Evolutionary conservation across 139 green algal species (phyloP), one percentile per base, ranked within the genome.

Genomic region (Eudorina sp.): DNA sequence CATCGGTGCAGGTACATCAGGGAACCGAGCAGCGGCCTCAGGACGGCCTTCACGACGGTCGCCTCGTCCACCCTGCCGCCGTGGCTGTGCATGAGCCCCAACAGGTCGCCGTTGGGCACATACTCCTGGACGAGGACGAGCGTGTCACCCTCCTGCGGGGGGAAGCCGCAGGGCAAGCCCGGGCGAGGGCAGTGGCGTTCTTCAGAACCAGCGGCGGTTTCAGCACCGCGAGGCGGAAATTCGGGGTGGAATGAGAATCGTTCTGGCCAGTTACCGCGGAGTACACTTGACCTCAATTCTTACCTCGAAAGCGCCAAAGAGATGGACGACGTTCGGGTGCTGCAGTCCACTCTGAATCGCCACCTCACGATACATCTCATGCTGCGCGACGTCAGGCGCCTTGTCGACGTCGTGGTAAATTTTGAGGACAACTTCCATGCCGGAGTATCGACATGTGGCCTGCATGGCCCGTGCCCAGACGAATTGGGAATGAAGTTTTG

Each of bases 311-410:
- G 90, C 90, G 4, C 78, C 90, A 45, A 83, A 90, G 7, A 94
- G 66, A 40, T 72, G 51, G 9, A 93, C 83, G 18, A 94, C 87
- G 60, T 92, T 89, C 11, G 81, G 53, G 75, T 94, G 91, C 36
- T 91, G 53, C 23, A 94, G 45, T 5, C 76, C 40, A 3, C 53
- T 86, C 70, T 94, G 91, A 43, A 94, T 86, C 16, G 53, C 60
- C 11, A 94, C 88, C 58, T 94, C 91, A 19, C 91, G 55, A 19
- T 69, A 87, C 64, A 92, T 89, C 45, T 92, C 84, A n/a, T 92
- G 83, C 53, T 82, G 48, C 18, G 83, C 83, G 4, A 88, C 83
- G 23, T 88, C 83, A 1, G 83, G 83, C 3, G 66, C 68, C 36
- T 81, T 76, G 46, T 88, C 19, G 0, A 88, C 68, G 13, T 88